Conservation (phyloP, 139 green algal genomes). For the Eudorina sp. region DNA sequence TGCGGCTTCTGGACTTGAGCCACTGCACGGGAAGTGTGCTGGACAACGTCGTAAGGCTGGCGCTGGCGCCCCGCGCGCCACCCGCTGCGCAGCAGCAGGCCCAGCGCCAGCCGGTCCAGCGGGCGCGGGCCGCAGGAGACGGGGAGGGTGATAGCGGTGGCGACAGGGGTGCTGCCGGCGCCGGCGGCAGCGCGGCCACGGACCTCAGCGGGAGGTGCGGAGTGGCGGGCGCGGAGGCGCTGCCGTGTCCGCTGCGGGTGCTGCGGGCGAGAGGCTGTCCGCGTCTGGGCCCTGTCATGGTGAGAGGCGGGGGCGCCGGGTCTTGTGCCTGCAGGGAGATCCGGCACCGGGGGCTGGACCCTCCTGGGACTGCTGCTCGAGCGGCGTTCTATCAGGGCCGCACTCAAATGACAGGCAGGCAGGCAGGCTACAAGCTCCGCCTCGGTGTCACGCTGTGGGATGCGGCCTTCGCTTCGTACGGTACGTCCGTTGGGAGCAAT, state of each 20-base stretch:
- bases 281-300: not conserved
- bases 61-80: slow-evolving; percentile 12
- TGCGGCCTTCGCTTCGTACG: too few species aligned
- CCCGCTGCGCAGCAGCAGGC: not conserved
- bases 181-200: not conserved
- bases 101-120: not conserved
- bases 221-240: not conserved
- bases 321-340: too few species aligned
- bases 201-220: too few species aligned
- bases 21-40: not conserved
- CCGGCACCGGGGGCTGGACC: too few species aligned
- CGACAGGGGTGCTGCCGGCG: not conserved
- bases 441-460: too few species aligned
- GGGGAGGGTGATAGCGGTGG: not conserved
- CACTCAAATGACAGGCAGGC: too few species aligned
- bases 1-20: slow-evolving; percentile 19
- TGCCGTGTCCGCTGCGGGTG: slow-evolving; percentile 33
- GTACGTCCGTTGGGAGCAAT: too few species aligned
- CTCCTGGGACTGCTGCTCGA: too few species aligned
- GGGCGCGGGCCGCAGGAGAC: not conserved
- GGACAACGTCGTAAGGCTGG: not conserved
- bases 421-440: too few species aligned
- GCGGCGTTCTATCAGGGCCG: too few species aligned
- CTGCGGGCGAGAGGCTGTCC: not conserved
- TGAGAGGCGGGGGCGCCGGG: not conserved